phyloP scores from a whole-genome alignment of 768 basidiomycete genomes.

The Suillus clintonianus region DNA sequence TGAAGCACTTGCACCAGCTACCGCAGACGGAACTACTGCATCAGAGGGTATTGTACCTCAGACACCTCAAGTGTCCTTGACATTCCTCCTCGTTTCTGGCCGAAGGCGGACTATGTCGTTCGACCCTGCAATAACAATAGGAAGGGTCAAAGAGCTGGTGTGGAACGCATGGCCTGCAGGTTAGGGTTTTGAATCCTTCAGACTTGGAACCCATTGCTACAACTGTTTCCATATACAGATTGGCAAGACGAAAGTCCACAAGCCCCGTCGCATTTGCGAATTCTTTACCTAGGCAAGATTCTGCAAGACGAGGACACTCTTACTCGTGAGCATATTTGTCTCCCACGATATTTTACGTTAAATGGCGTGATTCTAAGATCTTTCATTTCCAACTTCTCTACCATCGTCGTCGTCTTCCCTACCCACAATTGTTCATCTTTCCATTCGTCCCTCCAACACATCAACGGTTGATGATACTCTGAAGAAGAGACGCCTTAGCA shows the following conservation, averaged over 20 bases:
- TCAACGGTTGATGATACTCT: conserved; percentile 49
- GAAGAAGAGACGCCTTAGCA: conserved; percentile 48
- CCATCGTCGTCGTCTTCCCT: conserved; percentile 30
- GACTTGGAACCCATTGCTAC: neutral
- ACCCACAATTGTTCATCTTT: conserved; percentile 76
- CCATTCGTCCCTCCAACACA: conserved; percentile 61
- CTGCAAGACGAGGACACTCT: conserved; percentile 85
- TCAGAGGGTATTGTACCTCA: conserved; percentile 44
- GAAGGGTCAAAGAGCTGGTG: conserved; percentile 78
- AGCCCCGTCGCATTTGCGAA: conserved; percentile 72
- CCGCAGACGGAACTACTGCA: conserved; percentile 6
- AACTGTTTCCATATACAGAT: conserved; percentile 39
- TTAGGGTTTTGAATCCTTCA: conserved; percentile 27
- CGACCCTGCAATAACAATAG: conserved; percentile 72
- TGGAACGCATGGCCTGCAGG: conserved; percentile 84
- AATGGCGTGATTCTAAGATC: conserved; percentile 11
- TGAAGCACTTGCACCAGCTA: conserved; percentile 7
- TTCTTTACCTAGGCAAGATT: conserved; percentile 77
- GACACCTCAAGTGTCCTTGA: conserved; percentile 63
- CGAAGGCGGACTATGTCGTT: conserved; percentile 70
- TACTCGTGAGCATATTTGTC: conserved; percentile 46
- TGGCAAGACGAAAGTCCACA: conserved; percentile 82
- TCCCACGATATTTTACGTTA: neutral
- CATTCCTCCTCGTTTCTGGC: conserved; percentile 74
- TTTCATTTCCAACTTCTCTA: conserved; percentile 33